These are phyloP conservation scores for Rutstroemia sp. DNA, from an alignment of 2,329 filamentous ascomycete genomes.

Conservation along the genomic window DNA sequence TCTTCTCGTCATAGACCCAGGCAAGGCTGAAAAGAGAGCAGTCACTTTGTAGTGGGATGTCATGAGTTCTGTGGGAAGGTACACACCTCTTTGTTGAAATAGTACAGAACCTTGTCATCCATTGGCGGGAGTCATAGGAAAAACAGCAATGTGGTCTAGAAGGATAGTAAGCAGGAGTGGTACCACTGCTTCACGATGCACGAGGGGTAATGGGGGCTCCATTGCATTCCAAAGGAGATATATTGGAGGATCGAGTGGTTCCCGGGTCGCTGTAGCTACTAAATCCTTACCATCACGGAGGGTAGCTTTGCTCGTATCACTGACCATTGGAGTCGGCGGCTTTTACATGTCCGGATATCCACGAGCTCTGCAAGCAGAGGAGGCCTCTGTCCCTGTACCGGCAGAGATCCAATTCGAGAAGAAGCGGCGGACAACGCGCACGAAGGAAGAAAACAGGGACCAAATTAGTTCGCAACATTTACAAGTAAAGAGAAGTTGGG, in stretches of 20 bases:
- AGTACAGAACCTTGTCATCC: neutral
- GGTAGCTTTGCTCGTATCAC: slow-evolving; percentile 18
- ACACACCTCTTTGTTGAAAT: neutral
- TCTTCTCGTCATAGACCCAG: slow-evolving; percentile 6
- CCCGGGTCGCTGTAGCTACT: slow-evolving; percentile 14
- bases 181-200: neutral
- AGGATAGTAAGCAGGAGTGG: slow-evolving; percentile 10
- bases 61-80: neutral
- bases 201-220: slow-evolving; percentile 9
- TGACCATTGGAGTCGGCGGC: slow-evolving; percentile 18
- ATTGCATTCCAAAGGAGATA: slow-evolving; percentile 16
- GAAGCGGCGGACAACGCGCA: slow-evolving; percentile 46
- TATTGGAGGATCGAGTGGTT: slow-evolving; percentile 13
- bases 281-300: slow-evolving; percentile 8
- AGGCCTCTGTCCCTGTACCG: slow-evolving; percentile 23
- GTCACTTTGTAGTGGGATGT: neutral
- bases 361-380: slow-evolving; percentile 23
- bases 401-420: slow-evolving; percentile 63
- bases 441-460: slow-evolving; percentile 67
- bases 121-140: neutral
- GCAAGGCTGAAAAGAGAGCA: slow-evolving; percentile 9
- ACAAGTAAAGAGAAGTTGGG: slow-evolving; percentile 77
- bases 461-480: slow-evolving; percentile 77
- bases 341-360: slow-evolving; percentile 24
- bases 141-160: slow-evolving; percentile 18